Evolutionary conservation across 495 filamentous ascomycete species (phyloP).

Genomic region (Podospora anserina): DNA sequence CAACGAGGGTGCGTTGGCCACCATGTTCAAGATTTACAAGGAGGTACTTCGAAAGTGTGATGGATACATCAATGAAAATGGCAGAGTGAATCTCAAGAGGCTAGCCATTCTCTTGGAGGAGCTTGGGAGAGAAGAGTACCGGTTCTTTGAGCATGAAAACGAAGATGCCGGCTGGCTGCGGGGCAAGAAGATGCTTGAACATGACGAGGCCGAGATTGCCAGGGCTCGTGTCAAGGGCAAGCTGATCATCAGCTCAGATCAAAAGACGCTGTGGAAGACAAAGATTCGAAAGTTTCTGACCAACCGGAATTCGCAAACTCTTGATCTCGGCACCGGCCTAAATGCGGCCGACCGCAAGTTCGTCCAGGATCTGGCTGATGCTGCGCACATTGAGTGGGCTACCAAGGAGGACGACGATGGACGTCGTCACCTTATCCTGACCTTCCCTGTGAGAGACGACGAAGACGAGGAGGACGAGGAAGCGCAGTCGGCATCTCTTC

Average conservation of each 20-base stretch:
- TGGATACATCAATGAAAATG: constrained; percentile 95
- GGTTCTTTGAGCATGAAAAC: constrained; percentile 86
- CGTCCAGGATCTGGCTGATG: constrained; percentile 80
- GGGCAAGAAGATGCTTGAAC: constrained; percentile 63
- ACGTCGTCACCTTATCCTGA: constrained; percentile 72
- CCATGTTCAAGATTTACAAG: constrained; percentile 98
- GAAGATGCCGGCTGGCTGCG: constrained; percentile 90
- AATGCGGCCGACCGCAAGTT: constrained; percentile 88
- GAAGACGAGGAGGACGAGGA: constrained; percentile 81
- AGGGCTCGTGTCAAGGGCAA: constrained; percentile 57
- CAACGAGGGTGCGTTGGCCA: constrained; percentile 91
- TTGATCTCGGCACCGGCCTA: constrained; percentile 71
- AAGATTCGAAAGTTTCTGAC: constrained; percentile 75
- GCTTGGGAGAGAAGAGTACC: constrained; percentile 75
- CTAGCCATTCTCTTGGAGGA: constrained; percentile 77
- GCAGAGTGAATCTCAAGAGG: constrained; percentile 81
- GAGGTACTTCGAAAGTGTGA: constrained; percentile 78
- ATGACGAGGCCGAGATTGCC: constrained; percentile 49
- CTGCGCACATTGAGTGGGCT: constrained; percentile 75
- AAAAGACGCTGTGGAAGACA: constrained; percentile 75
- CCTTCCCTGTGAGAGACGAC: constrained; percentile 50
- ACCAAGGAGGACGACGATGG: constrained; percentile 76
- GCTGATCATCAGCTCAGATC: constrained; percentile 72
- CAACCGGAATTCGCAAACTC: constrained; percentile 48
- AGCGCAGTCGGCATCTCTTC: constrained; percentile 71